Base-by-base conservation (phyloP, 129 eudicot species). In the Artemisia argyi region DNA sequence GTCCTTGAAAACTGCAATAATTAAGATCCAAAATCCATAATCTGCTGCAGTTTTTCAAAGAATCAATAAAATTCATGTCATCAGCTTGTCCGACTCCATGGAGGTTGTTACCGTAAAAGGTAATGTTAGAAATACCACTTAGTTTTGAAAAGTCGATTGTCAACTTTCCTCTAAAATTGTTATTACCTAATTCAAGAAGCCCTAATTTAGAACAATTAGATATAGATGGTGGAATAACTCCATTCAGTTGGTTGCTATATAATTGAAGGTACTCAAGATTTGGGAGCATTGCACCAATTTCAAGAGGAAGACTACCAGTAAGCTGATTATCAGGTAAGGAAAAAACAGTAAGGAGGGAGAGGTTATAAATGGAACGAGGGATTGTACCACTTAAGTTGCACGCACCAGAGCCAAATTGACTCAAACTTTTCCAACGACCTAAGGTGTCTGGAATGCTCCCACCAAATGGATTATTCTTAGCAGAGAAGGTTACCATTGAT, bases 401-500 rank as follows among this genome's bases (percentile, higher is more conserved):
- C 0, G 0, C 35, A 53, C 20, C 20, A 0, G 13, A 1, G 4
- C n/a, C 7, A 11, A 73, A 16, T 13, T 1, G 2, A 16, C 8
- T 42, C 28, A 73, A 48, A 15, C 9, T 46, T 47, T 20, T 59
- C 17, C 46, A 42, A 19, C 15, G 47, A 15, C 69, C 60, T 19
- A 59, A 59, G 46, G 60, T 46, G 2, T 42, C n/a, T 22, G 77
- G 73, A 26, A 61, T 61, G 3, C 61, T 15, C 65, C 77, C 77
- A 16, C 26, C 59, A 8, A 73, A 48, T 11, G 30, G 52, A 61
- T 60, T 73, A 5, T 13, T 48, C 2, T 14, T 3, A 44, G 11
- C 3, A 47, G 56, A 20, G 28, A 73, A 12, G 3, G 7, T 16
- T 59, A 3, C 17, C 18, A 73, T 55, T 11, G 69, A 18, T 18